phyloP scores from a whole-genome alignment of 495 filamentous ascomycete species.

The Annulohypoxylon nitens region DNA sequence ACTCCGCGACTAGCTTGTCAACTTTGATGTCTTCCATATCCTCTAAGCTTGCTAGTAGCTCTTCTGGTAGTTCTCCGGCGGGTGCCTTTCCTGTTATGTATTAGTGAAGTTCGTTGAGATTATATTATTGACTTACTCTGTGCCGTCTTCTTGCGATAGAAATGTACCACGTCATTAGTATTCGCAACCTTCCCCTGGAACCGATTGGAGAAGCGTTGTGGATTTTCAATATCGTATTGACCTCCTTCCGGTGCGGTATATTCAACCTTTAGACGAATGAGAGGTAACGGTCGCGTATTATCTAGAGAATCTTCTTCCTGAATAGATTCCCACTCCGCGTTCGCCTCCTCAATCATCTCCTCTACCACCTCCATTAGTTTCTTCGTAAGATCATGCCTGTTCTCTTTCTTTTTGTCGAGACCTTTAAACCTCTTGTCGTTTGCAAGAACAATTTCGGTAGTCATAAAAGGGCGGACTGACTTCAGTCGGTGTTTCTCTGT shows the following conservation, averaged over 20 bases:
- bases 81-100: conserved; percentile 47
- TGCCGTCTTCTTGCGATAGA: conserved; percentile 84
- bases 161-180: conserved; percentile 91
- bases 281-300: conserved; percentile 78
- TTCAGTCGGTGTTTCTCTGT: conserved; percentile 87
- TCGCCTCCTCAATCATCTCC: conserved; percentile 87
- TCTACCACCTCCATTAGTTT: conserved; percentile 83
- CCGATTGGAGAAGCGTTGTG: conserved; percentile 94
- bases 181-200: conserved; percentile 94
- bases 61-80: conserved; percentile 67
- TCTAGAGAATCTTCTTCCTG: conserved; percentile 67
- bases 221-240: conserved; percentile 92
- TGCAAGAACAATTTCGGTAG: conserved; percentile 81
- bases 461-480: conserved; percentile 91
- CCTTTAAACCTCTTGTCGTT: conserved; percentile 82
- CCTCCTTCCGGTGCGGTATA: conserved; percentile 89
- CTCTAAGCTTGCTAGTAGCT: conserved; percentile 69
- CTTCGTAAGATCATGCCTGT: conserved; percentile 80
- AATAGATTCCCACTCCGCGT: conserved; percentile 81
- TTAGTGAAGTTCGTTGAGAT: background rate
- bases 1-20: conserved; percentile 87
- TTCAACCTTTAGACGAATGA: conserved; percentile 92
- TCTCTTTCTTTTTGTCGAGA: conserved; percentile 82
- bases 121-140: conserved; percentile 51
- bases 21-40: conserved; percentile 84